Conservation (phyloP, 2,329 filamentous ascomycete genomes). For the Verticillium klebahnii region DNA sequence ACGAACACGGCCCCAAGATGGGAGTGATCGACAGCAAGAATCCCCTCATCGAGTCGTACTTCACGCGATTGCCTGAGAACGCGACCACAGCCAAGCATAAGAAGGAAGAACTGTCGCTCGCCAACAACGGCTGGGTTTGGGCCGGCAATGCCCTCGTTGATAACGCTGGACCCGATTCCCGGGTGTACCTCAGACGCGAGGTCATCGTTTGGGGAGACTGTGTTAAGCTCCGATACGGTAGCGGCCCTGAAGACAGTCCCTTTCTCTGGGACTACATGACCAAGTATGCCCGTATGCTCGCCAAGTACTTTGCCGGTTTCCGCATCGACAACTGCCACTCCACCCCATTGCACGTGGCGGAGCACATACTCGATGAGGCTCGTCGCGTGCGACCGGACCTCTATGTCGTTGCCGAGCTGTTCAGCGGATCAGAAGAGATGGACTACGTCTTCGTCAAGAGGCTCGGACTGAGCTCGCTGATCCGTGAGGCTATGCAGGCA, state of each 20-base stretch:
- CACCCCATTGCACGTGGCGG: conserved; percentile 88
- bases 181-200: conserved; percentile 91
- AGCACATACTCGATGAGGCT: conserved; percentile 93
- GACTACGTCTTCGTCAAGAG: conserved; percentile 95
- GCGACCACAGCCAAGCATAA: conserved; percentile 72
- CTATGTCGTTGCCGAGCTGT: conserved; percentile 91
- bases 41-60: conserved; percentile 90
- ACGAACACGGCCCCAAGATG: conserved; percentile 82
- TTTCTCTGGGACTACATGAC: conserved; percentile 97
- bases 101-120: conserved; percentile 72
- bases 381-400: conserved; percentile 80
- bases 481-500: conserved; percentile 96
- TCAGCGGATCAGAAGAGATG: conserved; percentile 91
- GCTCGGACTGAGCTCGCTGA: conserved; percentile 84
- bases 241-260: conserved; percentile 75
- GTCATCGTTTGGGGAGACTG: conserved; percentile 99
- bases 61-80: conserved; percentile 81
- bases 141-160: conserved; percentile 91
- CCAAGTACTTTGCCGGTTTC: conserved; percentile 92
- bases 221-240: conserved; percentile 91
- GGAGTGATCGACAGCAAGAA: conserved; percentile 72
- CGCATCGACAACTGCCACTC: conserved; percentile 98
- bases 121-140: conserved; percentile 99
- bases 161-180: conserved; percentile 84
- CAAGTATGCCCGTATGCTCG: conserved; percentile 84